These are phyloP conservation scores for Beauveria sp. DNA, from an alignment of 2,329 filamentous ascomycete genomes.

Conservation along the genomic window DNA sequence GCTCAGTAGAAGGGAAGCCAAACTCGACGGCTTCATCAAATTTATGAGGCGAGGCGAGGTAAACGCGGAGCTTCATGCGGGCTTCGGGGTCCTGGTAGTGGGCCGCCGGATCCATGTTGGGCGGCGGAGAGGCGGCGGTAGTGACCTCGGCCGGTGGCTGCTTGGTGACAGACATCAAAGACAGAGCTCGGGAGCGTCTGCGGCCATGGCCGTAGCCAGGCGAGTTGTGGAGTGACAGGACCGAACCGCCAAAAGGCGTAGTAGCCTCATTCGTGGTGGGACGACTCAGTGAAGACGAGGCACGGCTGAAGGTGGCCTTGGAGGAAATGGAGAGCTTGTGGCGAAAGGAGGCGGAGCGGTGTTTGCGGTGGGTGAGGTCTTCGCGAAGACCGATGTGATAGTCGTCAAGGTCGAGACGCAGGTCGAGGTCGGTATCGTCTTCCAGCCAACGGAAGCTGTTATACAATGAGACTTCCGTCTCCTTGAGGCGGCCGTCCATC, in stretches of 20 bases:
- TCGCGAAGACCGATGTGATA: slow-evolving; percentile 58
- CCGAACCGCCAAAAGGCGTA: slow-evolving; percentile 15
- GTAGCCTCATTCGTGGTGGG: slow-evolving; percentile 37
- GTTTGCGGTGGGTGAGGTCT: slow-evolving; percentile 35
- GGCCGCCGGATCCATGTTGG: slow-evolving; percentile 59
- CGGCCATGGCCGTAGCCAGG: slow-evolving; percentile 31
- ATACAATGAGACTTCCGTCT: slow-evolving; percentile 47
- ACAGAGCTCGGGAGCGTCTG: slow-evolving; percentile 48
- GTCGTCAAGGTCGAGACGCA: slow-evolving; percentile 59
- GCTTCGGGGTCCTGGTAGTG: slow-evolving; percentile 90
- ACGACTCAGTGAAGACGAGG: slow-evolving; percentile 41
- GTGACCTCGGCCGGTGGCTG: slow-evolving; percentile 23
- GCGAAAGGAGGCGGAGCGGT: slow-evolving; percentile 54
- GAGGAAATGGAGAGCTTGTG: slow-evolving; percentile 63
- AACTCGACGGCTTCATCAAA: slow-evolving; percentile 97
- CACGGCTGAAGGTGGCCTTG: slow-evolving; percentile 54
- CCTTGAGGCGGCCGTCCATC: slow-evolving; percentile 15
- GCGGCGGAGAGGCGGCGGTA: slow-evolving; percentile 18
- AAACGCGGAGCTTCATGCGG: slow-evolving; percentile 75
- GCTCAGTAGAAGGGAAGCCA: slow-evolving; percentile 67
- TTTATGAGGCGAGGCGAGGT: slow-evolving; percentile 82
- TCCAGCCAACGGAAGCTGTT: slow-evolving; percentile 69
- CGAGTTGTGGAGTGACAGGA: slow-evolving; percentile 14
- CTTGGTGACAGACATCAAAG: slow-evolving; percentile 41
- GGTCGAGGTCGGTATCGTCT: slow-evolving; percentile 62